Evolutionary conservation across 2,329 filamentous ascomycete genomes (phyloP).

Genomic region (Aureobasidium leucospermi): DNA sequence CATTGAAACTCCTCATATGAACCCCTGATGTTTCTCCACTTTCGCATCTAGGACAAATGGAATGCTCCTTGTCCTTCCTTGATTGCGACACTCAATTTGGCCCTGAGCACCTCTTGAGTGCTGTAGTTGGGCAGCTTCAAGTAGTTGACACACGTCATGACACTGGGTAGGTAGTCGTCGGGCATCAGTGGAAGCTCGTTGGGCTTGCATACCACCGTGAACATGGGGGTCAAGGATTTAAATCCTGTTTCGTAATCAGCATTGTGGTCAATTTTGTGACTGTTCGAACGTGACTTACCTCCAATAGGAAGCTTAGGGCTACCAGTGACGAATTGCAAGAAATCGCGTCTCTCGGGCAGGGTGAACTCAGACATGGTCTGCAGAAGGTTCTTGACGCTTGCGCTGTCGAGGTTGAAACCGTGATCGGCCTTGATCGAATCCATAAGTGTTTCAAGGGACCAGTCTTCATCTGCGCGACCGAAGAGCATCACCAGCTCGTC

Average conservation of each 20-base stretch:
- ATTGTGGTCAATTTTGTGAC: not conserved
- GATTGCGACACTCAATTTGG: conserved; percentile 77
- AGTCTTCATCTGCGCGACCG: conserved; percentile 87
- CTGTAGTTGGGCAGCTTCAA: conserved; percentile 96
- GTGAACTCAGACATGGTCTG: conserved; percentile 89
- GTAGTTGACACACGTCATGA: conserved; percentile 99
- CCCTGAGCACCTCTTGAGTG: conserved; percentile 64
- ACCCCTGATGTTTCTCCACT: not conserved
- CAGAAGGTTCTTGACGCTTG: conserved; percentile 84
- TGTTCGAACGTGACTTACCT: conserved; percentile 54
- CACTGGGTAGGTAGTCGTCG: conserved; percentile 96
- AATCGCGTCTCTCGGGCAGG: conserved; percentile 71
- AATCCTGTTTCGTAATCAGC: conserved; percentile 56
- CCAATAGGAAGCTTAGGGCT: conserved; percentile 97
- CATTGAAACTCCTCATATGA: not conserved
- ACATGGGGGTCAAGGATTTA: conserved; percentile 94
- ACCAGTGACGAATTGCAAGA: conserved; percentile 94
- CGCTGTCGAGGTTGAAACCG: conserved; percentile 97
- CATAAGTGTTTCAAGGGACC: conserved; percentile 94
- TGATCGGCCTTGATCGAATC: conserved; percentile 98
- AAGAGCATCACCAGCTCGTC: conserved; percentile 93
- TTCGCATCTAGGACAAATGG: conserved; percentile 53
- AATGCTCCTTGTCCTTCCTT: conserved; percentile 96
- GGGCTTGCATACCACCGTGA: conserved; percentile 98
- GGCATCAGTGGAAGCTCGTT: conserved; percentile 88